These are phyloP conservation scores for Parietaria judaica DNA, from an alignment of 306 rosid species.

Conservation along the genomic window DNA sequence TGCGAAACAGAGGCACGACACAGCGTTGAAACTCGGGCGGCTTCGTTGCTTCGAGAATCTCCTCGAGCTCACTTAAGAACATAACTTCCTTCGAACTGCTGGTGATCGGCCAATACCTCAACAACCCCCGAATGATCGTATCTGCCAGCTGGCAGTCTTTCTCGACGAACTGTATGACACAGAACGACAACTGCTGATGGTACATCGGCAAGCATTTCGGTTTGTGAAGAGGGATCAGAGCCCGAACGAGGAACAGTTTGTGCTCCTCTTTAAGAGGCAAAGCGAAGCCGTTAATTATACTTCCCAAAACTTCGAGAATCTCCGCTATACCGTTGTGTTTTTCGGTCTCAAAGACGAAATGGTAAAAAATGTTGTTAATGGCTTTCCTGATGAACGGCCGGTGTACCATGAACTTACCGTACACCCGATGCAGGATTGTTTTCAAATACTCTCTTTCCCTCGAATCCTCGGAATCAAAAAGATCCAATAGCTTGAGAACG, in stretches of 20 bases:
- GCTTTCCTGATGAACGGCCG: conserved; percentile 62
- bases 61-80: conserved; percentile 57
- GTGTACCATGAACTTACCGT: conserved; percentile 58
- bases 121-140: conserved; percentile 40
- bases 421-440: conserved; percentile 52
- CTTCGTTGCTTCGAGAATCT: conserved; percentile 49
- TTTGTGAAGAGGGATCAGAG: conserved; percentile 61
- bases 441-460: conserved; percentile 61
- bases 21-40: conserved; percentile 54
- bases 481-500: conserved; percentile 58
- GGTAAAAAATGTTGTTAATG: conserved; percentile 50
- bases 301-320: conserved; percentile 62
- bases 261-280: conserved; percentile 62
- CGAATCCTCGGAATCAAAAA: conserved; percentile 55
- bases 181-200: conserved; percentile 61
- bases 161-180: conserved; percentile 53
- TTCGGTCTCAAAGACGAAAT: conserved; percentile 53
- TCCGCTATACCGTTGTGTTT: conserved; percentile 60
- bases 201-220: conserved; percentile 56
- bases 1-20: conserved; percentile 49
- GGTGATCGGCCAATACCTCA: conserved; percentile 55
- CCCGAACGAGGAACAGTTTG: conserved; percentile 49
- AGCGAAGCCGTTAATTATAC: conserved; percentile 58
- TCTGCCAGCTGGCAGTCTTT: conserved; percentile 56
- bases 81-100: conserved; percentile 65